Percentiles rank a stretch among this genome's conserved stretches.
phyloP scores from a whole-genome alignment of 257 asterid species.

The Penstemon davidsonii region DNA sequence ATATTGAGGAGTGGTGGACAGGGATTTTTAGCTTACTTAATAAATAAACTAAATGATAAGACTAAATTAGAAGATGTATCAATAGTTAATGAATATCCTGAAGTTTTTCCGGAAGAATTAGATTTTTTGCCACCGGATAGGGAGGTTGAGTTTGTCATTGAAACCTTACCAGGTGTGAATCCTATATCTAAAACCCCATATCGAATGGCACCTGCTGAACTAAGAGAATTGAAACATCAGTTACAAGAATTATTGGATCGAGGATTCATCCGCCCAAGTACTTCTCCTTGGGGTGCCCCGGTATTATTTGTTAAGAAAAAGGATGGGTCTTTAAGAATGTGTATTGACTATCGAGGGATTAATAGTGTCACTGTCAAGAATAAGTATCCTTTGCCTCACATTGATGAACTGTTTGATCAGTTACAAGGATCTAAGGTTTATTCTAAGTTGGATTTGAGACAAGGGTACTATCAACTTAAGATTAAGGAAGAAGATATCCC shows the following conservation, averaged over 20 bases:
- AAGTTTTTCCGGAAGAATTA: background rate
- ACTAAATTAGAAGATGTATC: background rate
- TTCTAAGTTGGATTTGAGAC: no score
- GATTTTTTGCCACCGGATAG: background rate
- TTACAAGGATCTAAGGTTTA: no score
- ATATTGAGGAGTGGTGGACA: no score
- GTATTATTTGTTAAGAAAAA: constrained; percentile 7
- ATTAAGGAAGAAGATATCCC: no score
- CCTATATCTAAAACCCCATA: background rate
- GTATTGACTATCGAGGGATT: background rate
- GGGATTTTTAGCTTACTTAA: no score
- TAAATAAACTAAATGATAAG: background rate
- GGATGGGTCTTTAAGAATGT: background rate
- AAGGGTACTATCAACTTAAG: no score
- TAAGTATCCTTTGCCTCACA: background rate
- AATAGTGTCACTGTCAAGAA: background rate
- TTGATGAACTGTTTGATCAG: no score
- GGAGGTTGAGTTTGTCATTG: background rate
- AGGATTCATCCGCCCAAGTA: background rate
- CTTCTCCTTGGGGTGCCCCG: background rate
- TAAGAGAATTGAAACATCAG: background rate
- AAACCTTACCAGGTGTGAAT: background rate
- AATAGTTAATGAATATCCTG: background rate
- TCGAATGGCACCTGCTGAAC: background rate
- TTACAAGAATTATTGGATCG: background rate